Base-by-base conservation (phyloP, 345 rosid species). In the Bruguiera parviflora region DNA sequence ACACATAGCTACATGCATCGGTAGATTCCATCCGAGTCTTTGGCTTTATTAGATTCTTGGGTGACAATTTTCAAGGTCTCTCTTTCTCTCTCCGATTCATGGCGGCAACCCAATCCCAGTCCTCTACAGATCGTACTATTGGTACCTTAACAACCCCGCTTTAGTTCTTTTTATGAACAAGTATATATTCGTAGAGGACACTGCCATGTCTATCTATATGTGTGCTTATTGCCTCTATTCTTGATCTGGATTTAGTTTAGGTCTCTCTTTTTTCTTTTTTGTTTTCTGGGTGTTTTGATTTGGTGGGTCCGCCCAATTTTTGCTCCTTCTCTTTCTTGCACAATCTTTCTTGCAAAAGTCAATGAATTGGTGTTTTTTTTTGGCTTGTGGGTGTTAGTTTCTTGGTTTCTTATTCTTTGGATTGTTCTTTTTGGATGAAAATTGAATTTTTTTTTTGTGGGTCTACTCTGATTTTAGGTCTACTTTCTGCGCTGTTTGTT, bases 21-120 rank as follows among this genome's bases (percentile, higher is more conserved):
- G 52, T 71, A 79, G 82, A 55, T 68, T 20, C 69, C 35, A 21
- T 27, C 61, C 60, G 53, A 29, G 70, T 46, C 69, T 58, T 49
- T 56, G 25, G 59, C 31, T 56, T 43, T 43, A 43, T 43, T 56
- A 56, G 59, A 56, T 56, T 56, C 59, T 56, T 13, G 29, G 28
- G 59, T 24, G 59, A 15, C 59, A 56, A 19, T 24, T 56, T 27
- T 31, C 29, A 24, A 24, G 59, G 11, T 56, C 19, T 56, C 15
- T 6, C 29, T 9, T 13, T 56, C 28, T 27, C 59, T 15, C 28
- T 56, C 59, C 60, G 79, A 71, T 73, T 85, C 86, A 85, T 87
- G 92, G 88, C 92, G 84, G 86, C 89, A 81, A 84, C 84, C 71
- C 87, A 81, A 74, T 78, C 89, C 75, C 85, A 75, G 72, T 72